phyloP scores from a whole-genome alignment of 2,329 filamentous ascomycete genomes.

The Fusarium oligoseptatum region DNA sequence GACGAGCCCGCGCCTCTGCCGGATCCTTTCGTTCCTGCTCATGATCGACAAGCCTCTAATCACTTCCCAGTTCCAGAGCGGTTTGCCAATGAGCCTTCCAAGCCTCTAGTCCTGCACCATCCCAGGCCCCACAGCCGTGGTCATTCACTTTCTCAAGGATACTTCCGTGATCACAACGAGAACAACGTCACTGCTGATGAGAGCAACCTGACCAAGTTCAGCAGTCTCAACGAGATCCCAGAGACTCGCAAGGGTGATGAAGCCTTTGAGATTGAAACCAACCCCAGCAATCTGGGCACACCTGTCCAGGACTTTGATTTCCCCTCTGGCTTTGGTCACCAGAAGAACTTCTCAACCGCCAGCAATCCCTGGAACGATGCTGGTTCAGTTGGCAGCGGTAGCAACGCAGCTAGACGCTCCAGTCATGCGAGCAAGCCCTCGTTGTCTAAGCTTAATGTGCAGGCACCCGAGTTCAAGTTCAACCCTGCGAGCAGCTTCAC shows the following conservation, averaged over 20 bases:
- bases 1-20: slow-evolving; percentile 40
- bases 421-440: slow-evolving; percentile 78
- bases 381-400: slow-evolving; percentile 52
- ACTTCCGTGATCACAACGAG: slow-evolving; percentile 68
- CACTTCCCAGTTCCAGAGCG: slow-evolving; percentile 63
- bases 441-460: slow-evolving; percentile 86
- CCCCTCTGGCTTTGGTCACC: slow-evolving; percentile 61
- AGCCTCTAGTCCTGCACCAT: slow-evolving; percentile 74
- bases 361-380: slow-evolving; percentile 75
- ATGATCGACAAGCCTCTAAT: slow-evolving; percentile 60
- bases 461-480: slow-evolving; percentile 90
- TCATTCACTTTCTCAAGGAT: slow-evolving; percentile 77
- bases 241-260: slow-evolving; percentile 62
- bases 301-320: slow-evolving; percentile 67
- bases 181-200: slow-evolving; percentile 51
- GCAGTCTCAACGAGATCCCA: slow-evolving; percentile 56
- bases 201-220: slow-evolving; percentile 47
- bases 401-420: slow-evolving; percentile 55
- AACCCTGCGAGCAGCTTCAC: slow-evolving; percentile 60
- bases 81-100: slow-evolving; percentile 66
- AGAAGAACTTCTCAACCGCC: slow-evolving; percentile 66
- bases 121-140: slow-evolving; percentile 80
- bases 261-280: slow-evolving; percentile 77
- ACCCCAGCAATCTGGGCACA: slow-evolving; percentile 78
- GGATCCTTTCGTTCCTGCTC: slow-evolving; percentile 47